Evolutionary conservation across 805 yeast genomes (phyloP), one percentile per base, ranked within the genome.

Genomic region (Candida sonorensis): DNA sequence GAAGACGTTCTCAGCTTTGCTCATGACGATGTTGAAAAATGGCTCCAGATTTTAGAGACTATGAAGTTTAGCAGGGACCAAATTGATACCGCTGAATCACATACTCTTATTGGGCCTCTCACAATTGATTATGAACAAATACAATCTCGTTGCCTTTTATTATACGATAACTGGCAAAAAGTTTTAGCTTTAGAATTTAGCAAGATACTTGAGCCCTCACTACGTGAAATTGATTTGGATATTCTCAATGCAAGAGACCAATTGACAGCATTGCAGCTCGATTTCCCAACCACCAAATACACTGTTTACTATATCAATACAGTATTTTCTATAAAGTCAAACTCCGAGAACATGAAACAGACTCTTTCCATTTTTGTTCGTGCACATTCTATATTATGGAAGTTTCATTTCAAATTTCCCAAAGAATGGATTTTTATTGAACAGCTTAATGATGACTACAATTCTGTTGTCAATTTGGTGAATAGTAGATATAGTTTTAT

Each of bases 101-200:
- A 37, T 2, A 52, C 53, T 19, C 23, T 15, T 0, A 61, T 75
- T 45, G 81, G 80, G 0, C 37, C 50, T 1, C 33, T 67, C 11
- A 29, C 37, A 0, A 51, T 83, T 23, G 64, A 71, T 26, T 73
- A 64, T 46, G 64, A 67, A 7, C 67, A 67, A 11, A 79, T 78
- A 2, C 81, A 76, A 37, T 50, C 68, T 0, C 57, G 75, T 23
- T 62, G 77, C 3, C 43, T 37, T 21, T 21, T 46, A 1, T 75
- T 71, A 43, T 79, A 72, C 57, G 81, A 77, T 36, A 41, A 50
- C 2, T 81, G 85, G 75, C 81, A 76, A 40, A 60, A 57, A 25
- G 63, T 63, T 2, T 48, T 77, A 6, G 26, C 69, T 7, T 38
- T 42, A 2, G 51, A 51, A 19, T 71, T 77, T 53, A 57, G 73